Base-by-base conservation (phyloP, 140 eudicot species). In the Erigeron philadelphicus region DNA sequence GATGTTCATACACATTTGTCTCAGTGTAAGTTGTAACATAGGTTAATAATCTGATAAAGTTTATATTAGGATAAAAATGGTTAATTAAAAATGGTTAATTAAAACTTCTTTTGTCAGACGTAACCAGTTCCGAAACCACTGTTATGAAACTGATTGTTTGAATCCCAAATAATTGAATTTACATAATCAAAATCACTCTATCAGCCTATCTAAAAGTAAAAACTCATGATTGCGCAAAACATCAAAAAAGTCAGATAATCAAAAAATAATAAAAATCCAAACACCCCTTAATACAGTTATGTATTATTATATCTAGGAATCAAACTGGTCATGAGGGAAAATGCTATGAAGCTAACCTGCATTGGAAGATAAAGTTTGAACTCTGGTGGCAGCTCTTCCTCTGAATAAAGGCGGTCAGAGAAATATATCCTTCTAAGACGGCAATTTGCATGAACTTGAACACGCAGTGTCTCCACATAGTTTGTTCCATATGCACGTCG, bases 351-450 rank as follows among this genome's bases (percentile, higher is more conserved):
- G n/a, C 61, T 73, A 65, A 77, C 97, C 95, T 92, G 98, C 90
- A 89, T 85, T 0, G 99, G 99, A 64, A 94, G 95, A 83, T 94
- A 94, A 41, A 94, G 79, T 81, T 86, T 94, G 78, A 94, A 94
- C 68, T 94, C 99, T 50, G 99, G 95, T 61, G 99, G 99, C 47
- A 94, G 87, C 73, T 89, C 97, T 67, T 94, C 98, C 88, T 92
- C 98, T 13, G 98, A 92, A 71, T 92, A 92, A 42, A 94, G 94
- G 64, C 99, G 97, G 77, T 94, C 99, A 0, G 99, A 85, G 72
- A 94, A 94, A 79, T 94, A 91, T 42, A 91, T 91, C 75, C 97
- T 83, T 73, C 97, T 82, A 17, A 91, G 76, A 11, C 97, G 94
- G 61, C 99, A 93, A 59, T 89, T 93, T 13, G 97, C 95, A 69